Conservation (phyloP, 2,329 filamentous ascomycete genomes). For the Paracoccidioides lutzii region DNA sequence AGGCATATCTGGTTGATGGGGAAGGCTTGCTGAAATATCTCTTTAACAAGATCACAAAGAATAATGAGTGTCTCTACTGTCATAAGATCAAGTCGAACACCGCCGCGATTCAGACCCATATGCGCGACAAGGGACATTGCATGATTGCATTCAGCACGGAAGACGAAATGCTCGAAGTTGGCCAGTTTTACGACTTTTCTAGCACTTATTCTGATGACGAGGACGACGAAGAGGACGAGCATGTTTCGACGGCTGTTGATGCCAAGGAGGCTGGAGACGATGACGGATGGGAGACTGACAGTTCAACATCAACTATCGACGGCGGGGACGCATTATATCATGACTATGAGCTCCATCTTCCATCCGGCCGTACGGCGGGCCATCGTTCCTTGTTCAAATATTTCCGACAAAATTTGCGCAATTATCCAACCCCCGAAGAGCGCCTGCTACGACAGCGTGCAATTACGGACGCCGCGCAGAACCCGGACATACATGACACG, state of each 20-base stretch:
- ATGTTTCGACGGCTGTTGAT: conserved; percentile 46
- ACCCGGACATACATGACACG: conserved; percentile 34
- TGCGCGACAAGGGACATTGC: conserved; percentile 94
- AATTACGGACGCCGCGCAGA: conserved; percentile 39
- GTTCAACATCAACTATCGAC: conserved; percentile 73
- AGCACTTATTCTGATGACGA: conserved; percentile 83
- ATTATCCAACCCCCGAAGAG: conserved; percentile 67
- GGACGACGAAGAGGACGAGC: conserved; percentile 36
- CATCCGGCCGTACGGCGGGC: conserved; percentile 76
- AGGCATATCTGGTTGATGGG: conserved; percentile 65
- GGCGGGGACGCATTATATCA: conserved; percentile 72
- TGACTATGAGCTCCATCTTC: conserved; percentile 87
- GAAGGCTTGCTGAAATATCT: conserved; percentile 70
- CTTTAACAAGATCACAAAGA: conserved; percentile 64
- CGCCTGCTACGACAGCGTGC: conserved; percentile 52
- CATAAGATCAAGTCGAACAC: conserved; percentile 67
- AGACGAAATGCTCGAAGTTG: conserved; percentile 83
- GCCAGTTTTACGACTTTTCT: conserved; percentile 93
- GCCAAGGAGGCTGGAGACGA: conserved; percentile 17
- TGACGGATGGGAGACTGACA: conserved; percentile 88
- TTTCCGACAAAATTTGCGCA: conserved; percentile 83
- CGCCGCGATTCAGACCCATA: conserved; percentile 81
- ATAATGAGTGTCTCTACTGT: conserved; percentile 78
- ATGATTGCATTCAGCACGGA: conserved; percentile 87
- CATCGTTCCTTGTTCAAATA: conserved; percentile 80